A percentile compares a stretch with the other conserved stretches of the same genome.
Evolutionary conservation across 2,329 filamentous ascomycete genomes (phyloP).

Genomic region (Penicillium polonicum): DNA sequence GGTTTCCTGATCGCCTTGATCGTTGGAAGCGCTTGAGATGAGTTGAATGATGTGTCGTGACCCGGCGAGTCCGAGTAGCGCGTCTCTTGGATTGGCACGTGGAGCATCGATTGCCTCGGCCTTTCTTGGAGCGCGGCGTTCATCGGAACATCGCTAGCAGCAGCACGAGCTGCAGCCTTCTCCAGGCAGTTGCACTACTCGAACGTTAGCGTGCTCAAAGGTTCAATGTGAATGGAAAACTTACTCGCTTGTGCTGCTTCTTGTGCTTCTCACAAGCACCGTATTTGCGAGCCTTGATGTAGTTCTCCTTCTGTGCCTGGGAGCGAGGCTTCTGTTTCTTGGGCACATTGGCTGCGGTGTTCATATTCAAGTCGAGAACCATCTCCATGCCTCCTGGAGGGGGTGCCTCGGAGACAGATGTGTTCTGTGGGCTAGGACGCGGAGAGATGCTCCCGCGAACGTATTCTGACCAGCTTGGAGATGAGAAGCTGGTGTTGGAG

Average conservation of each 20-base stretch:
- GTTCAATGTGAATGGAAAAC: slow-evolving; percentile 10
- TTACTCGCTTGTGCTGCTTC: slow-evolving; percentile 45
- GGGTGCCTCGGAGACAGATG: slow-evolving; percentile 13
- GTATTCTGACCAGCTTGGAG: slow-evolving; percentile 33
- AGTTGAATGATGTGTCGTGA: slow-evolving; percentile 9
- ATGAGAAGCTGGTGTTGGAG: slow-evolving; percentile 34
- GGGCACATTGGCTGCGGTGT: slow-evolving; percentile 42
- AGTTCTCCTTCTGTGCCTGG: slow-evolving; percentile 44
- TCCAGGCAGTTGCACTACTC: slow-evolving; percentile 43
- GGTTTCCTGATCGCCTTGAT: slow-evolving; percentile 7
- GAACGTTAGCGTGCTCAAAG: slow-evolving; percentile 16
- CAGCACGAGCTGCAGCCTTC: slow-evolving; percentile 28
- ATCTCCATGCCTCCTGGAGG: slow-evolving; percentile 35
- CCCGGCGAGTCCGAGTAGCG: slow-evolving; percentile 13
- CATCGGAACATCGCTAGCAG: slow-evolving; percentile 18
- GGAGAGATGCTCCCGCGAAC: slow-evolving; percentile 29
- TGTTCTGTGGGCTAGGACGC: slow-evolving; percentile 24
- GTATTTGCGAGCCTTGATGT: slow-evolving; percentile 44
- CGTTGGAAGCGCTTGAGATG: slow-evolving; percentile 6
- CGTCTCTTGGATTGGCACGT: slow-evolving; percentile 4
- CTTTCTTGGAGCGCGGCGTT: slow-evolving; percentile 10
- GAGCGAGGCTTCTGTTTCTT: slow-evolving; percentile 45
- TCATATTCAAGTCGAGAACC: slow-evolving; percentile 47
- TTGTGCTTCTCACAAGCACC: slow-evolving; percentile 46
- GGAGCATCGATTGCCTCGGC: slow-evolving; percentile 2